Evolutionary conservation across 2,329 filamentous ascomycete species (phyloP), one percentile per base, ranked within the genome.

Genomic region (Botrytis porri): DNA sequence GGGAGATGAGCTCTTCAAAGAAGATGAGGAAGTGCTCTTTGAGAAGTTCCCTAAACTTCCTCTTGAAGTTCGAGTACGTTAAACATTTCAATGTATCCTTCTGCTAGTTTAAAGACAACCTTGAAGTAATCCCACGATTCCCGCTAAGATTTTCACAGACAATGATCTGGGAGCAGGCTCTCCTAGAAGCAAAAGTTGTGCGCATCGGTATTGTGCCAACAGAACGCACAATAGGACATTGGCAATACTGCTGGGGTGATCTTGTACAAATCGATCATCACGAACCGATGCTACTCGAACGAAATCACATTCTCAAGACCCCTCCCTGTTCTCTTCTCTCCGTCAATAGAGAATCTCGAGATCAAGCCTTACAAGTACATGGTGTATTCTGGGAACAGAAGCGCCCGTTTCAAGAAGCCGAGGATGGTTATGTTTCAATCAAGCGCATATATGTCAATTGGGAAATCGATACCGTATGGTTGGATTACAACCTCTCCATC

Each of bases 41-140:
- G 29, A 20, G n/a, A 57, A 32, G 6, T 57, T 57, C 16, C 7
- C 54, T 0, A 20, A 20, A 18, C 6, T 57, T 20, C n/a, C n/a
- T 59, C 54, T 20, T 9, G 29, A 59, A 10, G 8, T 59, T 32
- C 29, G 14, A 18, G 54, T 59, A 32, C 32, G 54, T 59, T 20
- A 9, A 18, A 32, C 2, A 20, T 20, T 10, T n/a, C 54, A 0
- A 9, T 9, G 16, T 32, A 4, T 8, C 1, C n/a, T 20, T 59
- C 16, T 20, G 29, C 54, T 54, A 16, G 48, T 54, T n/a, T 14
- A 14, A n/a, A 51, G 1, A n/a, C 4, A 4, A 51, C 20, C 7
- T 22, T 51, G 4, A 14, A 51, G 25, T 3, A 6, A 51, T n/a
- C 22, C 1, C 0, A 6, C 2, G 4, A 16, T 10, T 9, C 16